Evolutionary conservation across 345 rosid species (phyloP).

Genomic region (Turritis glabra): DNA sequence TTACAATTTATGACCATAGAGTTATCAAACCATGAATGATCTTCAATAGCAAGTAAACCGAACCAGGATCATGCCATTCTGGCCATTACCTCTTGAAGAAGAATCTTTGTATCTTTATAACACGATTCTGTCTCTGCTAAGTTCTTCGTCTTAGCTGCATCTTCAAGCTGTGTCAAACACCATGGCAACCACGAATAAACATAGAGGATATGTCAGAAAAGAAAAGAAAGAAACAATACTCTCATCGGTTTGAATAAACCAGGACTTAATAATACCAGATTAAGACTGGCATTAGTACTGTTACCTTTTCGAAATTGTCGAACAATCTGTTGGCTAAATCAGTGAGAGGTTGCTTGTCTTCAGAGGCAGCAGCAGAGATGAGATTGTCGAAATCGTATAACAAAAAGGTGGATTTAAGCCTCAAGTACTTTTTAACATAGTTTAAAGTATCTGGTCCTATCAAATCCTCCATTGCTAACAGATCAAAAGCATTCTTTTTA

Average conservation of each 20-base stretch:
- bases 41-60: conserved; percentile 4
- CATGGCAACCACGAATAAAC: neutral
- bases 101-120: conserved; percentile 52
- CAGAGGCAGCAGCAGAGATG: conserved; percentile 62
- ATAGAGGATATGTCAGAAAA: neutral
- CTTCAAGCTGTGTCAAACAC: conserved; percentile 61
- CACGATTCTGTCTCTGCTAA: conserved; percentile 51
- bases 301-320: conserved; percentile 76
- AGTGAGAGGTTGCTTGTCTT: conserved; percentile 67
- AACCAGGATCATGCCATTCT: conserved; percentile 50
- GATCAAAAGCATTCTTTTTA: conserved; percentile 74
- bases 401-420: conserved; percentile 75
- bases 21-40: conserved; percentile 6
- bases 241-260: too few species aligned
- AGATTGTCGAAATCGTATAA: conserved; percentile 78
- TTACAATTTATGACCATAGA: conserved; percentile 12
- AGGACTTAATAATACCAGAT: too few species aligned
- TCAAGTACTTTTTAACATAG: conserved; percentile 74
- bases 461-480: conserved; percentile 82
- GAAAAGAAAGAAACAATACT: neutral
- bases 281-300: neutral
- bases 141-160: conserved; percentile 59
- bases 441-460: conserved; percentile 72
- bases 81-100: conserved; percentile 74
- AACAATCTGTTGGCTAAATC: conserved; percentile 82